Evolutionary conservation across 306 rosid genomes (phyloP).

Genomic region (Hippophae gyantsensis): DNA sequence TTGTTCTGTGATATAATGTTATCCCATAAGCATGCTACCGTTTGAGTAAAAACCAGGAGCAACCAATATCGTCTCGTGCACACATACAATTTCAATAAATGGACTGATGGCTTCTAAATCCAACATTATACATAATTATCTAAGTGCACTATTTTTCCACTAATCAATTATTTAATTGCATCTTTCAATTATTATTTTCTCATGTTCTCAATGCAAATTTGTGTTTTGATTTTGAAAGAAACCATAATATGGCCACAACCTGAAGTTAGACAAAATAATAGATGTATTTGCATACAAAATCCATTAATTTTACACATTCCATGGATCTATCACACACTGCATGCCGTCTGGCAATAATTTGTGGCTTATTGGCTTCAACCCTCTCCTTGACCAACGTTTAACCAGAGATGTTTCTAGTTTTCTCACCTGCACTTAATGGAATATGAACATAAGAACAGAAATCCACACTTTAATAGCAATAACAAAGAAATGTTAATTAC

Average conservation of each 20-base stretch:
- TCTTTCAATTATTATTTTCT: too few species aligned
- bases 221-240: neutral
- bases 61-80: too few species aligned
- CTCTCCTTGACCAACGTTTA: constrained; percentile 56
- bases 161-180: too few species aligned
- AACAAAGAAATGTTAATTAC: too few species aligned
- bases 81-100: too few species aligned
- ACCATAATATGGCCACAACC: neutral
- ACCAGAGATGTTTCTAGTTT: constrained; percentile 65
- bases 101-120: too few species aligned
- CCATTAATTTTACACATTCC: constrained; percentile 10
- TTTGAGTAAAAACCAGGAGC: too few species aligned
- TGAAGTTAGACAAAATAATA: constrained; percentile 7
- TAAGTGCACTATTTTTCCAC: too few species aligned
- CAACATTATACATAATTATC: too few species aligned
- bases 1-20: too few species aligned
- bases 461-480: neutral
- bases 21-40: too few species aligned
- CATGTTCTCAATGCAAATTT: neutral
- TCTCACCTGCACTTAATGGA: constrained; percentile 48
- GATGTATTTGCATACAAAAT: constrained; percentile 7
- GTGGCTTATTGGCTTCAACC: constrained; percentile 56
- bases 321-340: constrained; percentile 49
- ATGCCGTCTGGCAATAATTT: constrained; percentile 51
- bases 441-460: neutral